Percentiles rank a stretch among this genome's conserved stretches.
Evolutionary conservation across 2,329 filamentous ascomycete species (phyloP).

Genomic region (Pseudonectria foliicola): DNA sequence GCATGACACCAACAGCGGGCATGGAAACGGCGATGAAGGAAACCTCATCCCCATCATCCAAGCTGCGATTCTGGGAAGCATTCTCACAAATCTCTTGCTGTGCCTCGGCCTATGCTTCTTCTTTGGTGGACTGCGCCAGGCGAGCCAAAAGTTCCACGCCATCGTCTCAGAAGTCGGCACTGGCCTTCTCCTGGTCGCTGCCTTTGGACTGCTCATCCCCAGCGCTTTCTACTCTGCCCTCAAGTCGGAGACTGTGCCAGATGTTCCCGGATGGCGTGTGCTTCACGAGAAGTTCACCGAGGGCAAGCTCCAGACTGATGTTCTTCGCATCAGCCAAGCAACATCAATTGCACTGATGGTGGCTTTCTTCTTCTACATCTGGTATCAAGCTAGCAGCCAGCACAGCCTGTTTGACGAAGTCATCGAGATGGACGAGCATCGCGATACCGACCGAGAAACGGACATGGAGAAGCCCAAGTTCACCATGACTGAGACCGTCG

Average conservation of each 20-base stretch:
- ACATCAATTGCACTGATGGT: conserved; percentile 55
- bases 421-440: conserved; percentile 39
- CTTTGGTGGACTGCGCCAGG: conserved; percentile 52
- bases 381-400: conserved; percentile 58
- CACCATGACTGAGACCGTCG: conserved; percentile 56
- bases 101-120: conserved; percentile 64
- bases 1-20: conserved; percentile 10
- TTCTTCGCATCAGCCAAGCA: conserved; percentile 53
- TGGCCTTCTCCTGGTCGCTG: conserved; percentile 56
- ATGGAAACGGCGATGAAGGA: conserved; percentile 24
- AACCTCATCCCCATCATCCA: conserved; percentile 54
- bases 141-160: conserved; percentile 55
- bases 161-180: conserved; percentile 63
- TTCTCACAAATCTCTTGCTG: conserved; percentile 60
- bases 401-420: conserved; percentile 57
- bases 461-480: conserved; percentile 55
- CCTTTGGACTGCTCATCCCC: conserved; percentile 28
- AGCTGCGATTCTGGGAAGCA: conserved; percentile 62
- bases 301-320: conserved; percentile 35
- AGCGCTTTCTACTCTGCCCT: conserved; percentile 31
- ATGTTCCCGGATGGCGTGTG: conserved; percentile 13
- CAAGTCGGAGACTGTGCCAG: conserved; percentile 20
- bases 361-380: conserved; percentile 50
- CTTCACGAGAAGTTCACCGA: conserved; percentile 24
- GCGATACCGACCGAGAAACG: conserved; percentile 49